A percentile compares a stretch with the other conserved stretches of the same genome.
These are phyloP conservation scores for Geum urbanum DNA, from an alignment of 306 rosid genomes.

Conservation along the genomic window DNA sequence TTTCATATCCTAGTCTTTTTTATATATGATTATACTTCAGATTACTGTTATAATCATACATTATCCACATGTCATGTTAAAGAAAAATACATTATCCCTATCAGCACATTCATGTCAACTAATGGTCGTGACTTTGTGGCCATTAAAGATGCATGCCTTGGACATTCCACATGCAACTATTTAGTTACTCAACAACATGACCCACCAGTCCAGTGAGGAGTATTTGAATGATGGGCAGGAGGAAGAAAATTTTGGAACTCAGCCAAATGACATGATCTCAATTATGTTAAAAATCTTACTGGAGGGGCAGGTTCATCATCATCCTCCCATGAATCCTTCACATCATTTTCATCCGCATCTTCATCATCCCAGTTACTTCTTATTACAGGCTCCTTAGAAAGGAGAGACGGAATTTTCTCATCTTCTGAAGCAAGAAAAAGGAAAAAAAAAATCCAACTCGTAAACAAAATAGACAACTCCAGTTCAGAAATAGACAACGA, in stretches of 20 bases:
- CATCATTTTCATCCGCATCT: constrained; percentile 76
- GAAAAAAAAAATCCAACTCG: not conserved
- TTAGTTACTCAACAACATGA: not conserved
- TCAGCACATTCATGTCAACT: too few species aligned
- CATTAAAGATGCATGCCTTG: not conserved
- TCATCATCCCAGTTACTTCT: constrained; percentile 84
- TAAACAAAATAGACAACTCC: constrained; percentile 12
- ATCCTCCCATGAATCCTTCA: constrained; percentile 96
- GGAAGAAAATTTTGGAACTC: not conserved
- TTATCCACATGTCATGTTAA: not conserved
- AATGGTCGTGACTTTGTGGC: too few species aligned
- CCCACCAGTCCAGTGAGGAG: not conserved
- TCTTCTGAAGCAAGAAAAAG: constrained; percentile 49
- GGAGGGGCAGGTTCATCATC: constrained; percentile 70
- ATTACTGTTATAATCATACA: not conserved
- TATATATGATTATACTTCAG: too few species aligned
- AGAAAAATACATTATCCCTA: too few species aligned
- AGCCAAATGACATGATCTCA: not conserved
- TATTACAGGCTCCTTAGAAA: constrained; percentile 45
- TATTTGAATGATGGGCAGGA: not conserved
- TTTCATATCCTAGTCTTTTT: too few species aligned
- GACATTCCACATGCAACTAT: not conserved
- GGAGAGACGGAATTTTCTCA: constrained; percentile 40
- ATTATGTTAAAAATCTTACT: constrained; percentile 36
- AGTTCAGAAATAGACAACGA: not conserved